Conservation (phyloP, 2,329 filamentous ascomycete species). For the Neopestalotiopsis clavispora region DNA sequence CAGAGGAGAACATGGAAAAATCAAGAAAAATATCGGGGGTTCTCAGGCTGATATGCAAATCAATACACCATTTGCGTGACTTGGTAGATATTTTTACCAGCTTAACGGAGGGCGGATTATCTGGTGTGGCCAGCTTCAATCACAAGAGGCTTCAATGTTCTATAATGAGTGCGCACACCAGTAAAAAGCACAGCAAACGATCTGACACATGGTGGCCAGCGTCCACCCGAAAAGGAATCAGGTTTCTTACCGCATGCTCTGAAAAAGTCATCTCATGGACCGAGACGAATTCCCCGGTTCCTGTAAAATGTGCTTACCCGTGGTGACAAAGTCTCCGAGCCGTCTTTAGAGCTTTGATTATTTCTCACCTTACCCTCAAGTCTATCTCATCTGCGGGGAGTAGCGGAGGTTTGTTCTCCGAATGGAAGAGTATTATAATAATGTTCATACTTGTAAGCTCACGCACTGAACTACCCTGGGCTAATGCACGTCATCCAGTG, state of each 20-base stretch:
- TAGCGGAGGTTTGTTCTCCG: not conserved
- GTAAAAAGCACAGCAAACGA: no score
- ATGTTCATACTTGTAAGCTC: not conserved
- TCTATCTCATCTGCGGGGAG: not conserved
- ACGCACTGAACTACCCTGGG: not conserved
- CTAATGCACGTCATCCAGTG: not conserved
- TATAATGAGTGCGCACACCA: no score
- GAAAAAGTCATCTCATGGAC: no score
- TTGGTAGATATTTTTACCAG: no score
- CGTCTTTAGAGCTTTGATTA: not conserved
- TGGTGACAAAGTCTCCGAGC: not conserved
- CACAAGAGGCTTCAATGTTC: no score
- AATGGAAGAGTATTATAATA: not conserved
- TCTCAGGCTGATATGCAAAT: not conserved
- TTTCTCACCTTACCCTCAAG: not conserved
- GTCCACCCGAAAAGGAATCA: no score
- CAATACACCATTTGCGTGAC: not conserved
- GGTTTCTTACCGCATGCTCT: no score
- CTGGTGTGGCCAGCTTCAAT: no score
- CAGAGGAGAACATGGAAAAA: not conserved
- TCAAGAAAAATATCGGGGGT: not conserved
- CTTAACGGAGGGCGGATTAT: no score
- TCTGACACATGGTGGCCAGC: no score
- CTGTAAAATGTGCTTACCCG: not conserved
- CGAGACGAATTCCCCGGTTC: no score